Evolutionary conservation across 441 rosid species (phyloP).

Genomic region (Francoa sonchifolia): DNA sequence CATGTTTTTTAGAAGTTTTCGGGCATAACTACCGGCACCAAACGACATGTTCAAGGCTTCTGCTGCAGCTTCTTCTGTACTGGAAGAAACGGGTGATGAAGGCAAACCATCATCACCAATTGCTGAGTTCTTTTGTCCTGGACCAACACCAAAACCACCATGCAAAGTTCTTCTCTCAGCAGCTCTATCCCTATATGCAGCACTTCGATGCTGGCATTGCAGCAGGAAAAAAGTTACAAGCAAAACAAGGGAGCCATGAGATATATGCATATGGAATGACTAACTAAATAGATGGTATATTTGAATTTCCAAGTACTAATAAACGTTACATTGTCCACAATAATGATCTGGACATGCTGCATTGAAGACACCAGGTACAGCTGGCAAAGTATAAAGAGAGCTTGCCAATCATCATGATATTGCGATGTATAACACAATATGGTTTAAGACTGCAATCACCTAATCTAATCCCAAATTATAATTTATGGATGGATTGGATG

Average conservation of each 20-base stretch:
- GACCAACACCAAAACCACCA: constrained; percentile 77
- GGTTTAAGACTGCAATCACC: no score
- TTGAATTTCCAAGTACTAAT: not conserved
- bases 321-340: not conserved
- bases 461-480: no score
- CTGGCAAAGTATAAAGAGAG: no score
- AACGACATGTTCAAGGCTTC: constrained; percentile 59
- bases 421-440: no score
- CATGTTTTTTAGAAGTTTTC: constrained; percentile 69
- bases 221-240: constrained; percentile 6
- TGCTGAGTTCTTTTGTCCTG: constrained; percentile 51
- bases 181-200: constrained; percentile 74
- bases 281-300: not conserved
- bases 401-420: no score
- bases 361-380: no score
- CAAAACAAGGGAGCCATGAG: not conserved
- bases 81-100: constrained; percentile 15
- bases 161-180: constrained; percentile 81
- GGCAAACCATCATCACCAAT: constrained; percentile 15
- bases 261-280: not conserved
- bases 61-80: constrained; percentile 46
- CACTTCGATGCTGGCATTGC: constrained; percentile 28
- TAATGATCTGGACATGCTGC: no score
- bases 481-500: no score
- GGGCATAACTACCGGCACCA: constrained; percentile 73